Percentiles rank a stretch among this genome's conserved stretches.
These are phyloP conservation scores for Pythium pectinolyticum DNA, from an alignment of 352 stramenopile species.

Conservation along the genomic window DNA sequence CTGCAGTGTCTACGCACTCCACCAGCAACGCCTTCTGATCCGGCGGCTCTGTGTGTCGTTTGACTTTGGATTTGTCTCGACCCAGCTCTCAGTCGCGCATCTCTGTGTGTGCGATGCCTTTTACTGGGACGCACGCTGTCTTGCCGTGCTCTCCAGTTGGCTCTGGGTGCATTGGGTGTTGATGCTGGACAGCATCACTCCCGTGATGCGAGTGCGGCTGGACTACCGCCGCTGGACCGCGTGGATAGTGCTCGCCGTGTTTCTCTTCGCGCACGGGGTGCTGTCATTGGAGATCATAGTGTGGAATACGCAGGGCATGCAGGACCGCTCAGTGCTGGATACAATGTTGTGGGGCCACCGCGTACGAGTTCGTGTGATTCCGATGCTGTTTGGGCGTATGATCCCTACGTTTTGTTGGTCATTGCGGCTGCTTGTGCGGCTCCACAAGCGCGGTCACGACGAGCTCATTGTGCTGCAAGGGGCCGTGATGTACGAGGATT, in stretches of 20 bases:
- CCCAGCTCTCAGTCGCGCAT: slow-evolving; percentile 20
- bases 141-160: slow-evolving; percentile 18
- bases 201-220: slow-evolving; percentile 8
- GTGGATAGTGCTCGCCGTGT: slow-evolving; percentile 4
- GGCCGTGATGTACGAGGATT: slow-evolving; percentile 15
- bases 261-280: slow-evolving; percentile 10
- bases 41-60: slow-evolving; percentile 24
- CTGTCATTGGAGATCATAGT: slow-evolving; percentile 20
- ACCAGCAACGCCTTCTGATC: slow-evolving; percentile 23
- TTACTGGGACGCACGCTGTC: slow-evolving; percentile 19
- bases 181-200: slow-evolving; percentile 17
- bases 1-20: neutral
- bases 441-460: slow-evolving; percentile 1
- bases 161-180: slow-evolving; percentile 31
- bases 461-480: slow-evolving; percentile 27
- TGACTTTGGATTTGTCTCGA: slow-evolving; percentile 33
- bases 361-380: neutral
- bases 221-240: slow-evolving; percentile 5
- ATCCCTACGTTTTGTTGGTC: slow-evolving; percentile 15
- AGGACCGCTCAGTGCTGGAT: slow-evolving; percentile 14
- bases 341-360: neutral
- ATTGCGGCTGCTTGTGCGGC: neutral
- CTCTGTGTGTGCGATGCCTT: slow-evolving; percentile 28
- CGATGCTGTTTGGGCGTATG: slow-evolving; percentile 17
- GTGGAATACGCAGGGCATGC: slow-evolving; percentile 10